Conservation (phyloP, 148 eudicot species). For the Selenicereus undatus region DNA sequence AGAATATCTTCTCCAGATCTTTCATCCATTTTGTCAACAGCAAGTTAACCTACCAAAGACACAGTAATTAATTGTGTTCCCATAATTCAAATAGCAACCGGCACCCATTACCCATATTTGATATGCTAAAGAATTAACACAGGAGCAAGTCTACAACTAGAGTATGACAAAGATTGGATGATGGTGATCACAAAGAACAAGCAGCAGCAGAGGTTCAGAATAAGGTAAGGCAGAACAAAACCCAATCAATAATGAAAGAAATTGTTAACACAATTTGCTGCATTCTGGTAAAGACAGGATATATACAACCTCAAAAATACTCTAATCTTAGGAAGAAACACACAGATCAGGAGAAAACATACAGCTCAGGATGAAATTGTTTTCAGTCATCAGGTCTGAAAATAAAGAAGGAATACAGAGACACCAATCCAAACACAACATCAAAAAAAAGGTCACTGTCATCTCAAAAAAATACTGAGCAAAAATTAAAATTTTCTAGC, state of each 20-base stretch:
- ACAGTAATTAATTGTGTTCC: neutral
- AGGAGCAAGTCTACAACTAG: neutral
- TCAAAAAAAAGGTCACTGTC: neutral
- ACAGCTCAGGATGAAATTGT: neutral
- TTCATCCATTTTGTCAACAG: conserved; percentile 90
- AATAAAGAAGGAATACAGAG: neutral
- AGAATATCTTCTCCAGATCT: conserved; percentile 92
- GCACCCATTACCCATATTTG: neutral
- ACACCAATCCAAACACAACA: neutral
- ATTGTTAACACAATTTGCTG: neutral
- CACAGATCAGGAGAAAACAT: neutral
- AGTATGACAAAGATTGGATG: neutral
- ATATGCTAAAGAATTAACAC: neutral
- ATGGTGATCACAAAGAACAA: neutral
- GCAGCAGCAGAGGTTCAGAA: neutral
- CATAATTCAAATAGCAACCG: neutral
- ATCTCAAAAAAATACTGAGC: neutral
- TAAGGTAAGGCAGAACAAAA: neutral
- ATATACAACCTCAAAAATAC: neutral
- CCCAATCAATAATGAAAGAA: neutral
- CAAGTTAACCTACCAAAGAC: conserved; percentile 73
- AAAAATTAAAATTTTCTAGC: neutral
- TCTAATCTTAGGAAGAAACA: neutral
- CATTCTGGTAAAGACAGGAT: neutral
- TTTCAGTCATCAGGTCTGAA: neutral